Evolutionary conservation across 2,329 filamentous ascomycete species (phyloP), one percentile per base, ranked within the genome.

Genomic region (Helotiales sp.): DNA sequence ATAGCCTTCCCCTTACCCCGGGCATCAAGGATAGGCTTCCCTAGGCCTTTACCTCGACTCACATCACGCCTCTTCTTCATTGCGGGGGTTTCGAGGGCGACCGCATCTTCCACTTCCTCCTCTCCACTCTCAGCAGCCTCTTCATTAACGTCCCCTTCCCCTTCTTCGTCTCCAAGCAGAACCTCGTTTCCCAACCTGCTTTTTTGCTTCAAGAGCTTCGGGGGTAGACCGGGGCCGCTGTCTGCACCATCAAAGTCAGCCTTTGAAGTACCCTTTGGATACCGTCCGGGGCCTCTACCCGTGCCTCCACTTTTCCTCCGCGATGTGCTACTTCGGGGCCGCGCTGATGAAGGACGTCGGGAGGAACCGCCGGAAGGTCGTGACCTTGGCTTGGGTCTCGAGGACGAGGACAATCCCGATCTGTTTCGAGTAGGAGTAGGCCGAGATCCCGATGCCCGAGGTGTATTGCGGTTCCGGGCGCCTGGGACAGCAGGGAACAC

Each of bases 401-500:
- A 47, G 8, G 64, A 70, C 47, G 69, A 15, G 17, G 66, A 70
- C 26, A 68, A n/a, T 34, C 71, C 63, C n/a, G 67, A 69, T 45
- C 64, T 70, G 10, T 61, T 66, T 32, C 70, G 68, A 52, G 69
- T 26, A 43, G 66, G 65, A 15, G 68, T 37, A 26, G 70, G 69
- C 26, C 75, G 70, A 30, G 74, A 72, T 34, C 65, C 61, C 22
- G 72, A 69, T 22, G 75, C 65, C 26, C 78, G 76, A 30, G 73
- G 68, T 10, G 70, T 71, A 6, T 68, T 82, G 24, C 86, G 83
- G 61, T 81, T 79, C 37, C 70, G 67, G 22, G 75, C 69, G 37
- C 85, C 85, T 22, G 86, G 86, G 8, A 91, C 80, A 0, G 90
- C 87, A 8, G 93, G 93, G 74, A 92, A 95, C 47, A 96, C 87